phyloP scores from a whole-genome alignment of 2,329 filamentous ascomycete species.

The Fusarium oxysporum region DNA sequence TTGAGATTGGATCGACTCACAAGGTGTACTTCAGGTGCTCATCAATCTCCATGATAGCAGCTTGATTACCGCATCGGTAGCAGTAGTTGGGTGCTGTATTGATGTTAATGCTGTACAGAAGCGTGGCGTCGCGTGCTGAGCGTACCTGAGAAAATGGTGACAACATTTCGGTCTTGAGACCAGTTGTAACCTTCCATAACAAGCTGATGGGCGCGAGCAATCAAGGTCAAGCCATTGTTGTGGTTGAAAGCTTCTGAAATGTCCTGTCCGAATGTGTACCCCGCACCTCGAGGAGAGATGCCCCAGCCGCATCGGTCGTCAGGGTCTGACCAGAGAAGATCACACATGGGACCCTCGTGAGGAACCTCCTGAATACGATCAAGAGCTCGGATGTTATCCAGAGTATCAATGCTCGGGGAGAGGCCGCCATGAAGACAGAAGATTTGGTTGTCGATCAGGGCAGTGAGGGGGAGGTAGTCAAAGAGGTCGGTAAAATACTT shows the following conservation, averaged over 20 bases:
- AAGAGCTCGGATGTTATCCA: constrained; percentile 94
- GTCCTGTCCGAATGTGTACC: constrained; percentile 96
- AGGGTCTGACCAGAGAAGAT: constrained; percentile 97
- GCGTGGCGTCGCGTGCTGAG: neutral
- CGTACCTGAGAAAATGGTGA: constrained; percentile 96
- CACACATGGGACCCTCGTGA: constrained; percentile 98
- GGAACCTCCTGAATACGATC: constrained; percentile 99
- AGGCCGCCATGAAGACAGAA: constrained; percentile 98
- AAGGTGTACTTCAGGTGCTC: constrained; percentile 99
- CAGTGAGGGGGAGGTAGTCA: constrained; percentile 96
- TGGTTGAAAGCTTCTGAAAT: constrained; percentile 99
- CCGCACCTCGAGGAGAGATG: constrained; percentile 92
- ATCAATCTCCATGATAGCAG: constrained; percentile 99
- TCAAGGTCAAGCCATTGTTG: constrained; percentile 96
- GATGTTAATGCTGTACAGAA: constrained; percentile 6
- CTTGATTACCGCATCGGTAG: constrained; percentile 98
- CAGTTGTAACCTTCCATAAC: constrained; percentile 99
- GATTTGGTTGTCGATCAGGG: constrained; percentile 98
- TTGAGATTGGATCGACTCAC: constrained; percentile 68
- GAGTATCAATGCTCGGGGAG: constrained; percentile 93
- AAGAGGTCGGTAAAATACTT: constrained; percentile 99
- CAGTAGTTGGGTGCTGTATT: constrained; percentile 86
- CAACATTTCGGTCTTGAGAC: constrained; percentile 98
- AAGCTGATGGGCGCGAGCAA: constrained; percentile 95
- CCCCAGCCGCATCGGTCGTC: constrained; percentile 97